These are phyloP conservation scores for Trifolium subterraneum DNA, from an alignment of 306 rosid species.

Conservation along the genomic window DNA sequence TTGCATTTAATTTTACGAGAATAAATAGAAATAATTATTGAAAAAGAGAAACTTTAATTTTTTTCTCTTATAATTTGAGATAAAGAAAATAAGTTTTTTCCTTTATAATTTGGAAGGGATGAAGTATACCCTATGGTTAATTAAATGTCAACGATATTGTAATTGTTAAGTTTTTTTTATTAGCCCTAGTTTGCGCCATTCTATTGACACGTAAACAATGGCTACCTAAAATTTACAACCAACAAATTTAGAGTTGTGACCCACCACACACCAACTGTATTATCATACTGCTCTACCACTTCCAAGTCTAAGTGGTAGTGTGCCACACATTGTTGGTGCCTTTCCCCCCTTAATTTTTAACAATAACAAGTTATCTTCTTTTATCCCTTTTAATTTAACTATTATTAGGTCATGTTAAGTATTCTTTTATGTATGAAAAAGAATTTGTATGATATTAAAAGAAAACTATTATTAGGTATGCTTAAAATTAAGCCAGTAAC, in stretches of 20 bases:
- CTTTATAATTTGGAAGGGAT: too few species aligned
- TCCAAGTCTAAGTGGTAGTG: conserved; percentile 14
- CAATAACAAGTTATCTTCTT: background rate
- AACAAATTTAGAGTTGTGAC: conserved; percentile 45
- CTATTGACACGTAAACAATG: conserved; percentile 22
- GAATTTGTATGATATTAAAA: too few species aligned
- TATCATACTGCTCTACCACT: conserved; percentile 38
- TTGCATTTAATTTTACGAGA: too few species aligned
- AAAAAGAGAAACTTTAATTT: too few species aligned
- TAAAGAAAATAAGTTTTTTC: too few species aligned
- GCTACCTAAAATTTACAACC: conserved; percentile 34
- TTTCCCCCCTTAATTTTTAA: background rate
- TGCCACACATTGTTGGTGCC: conserved; percentile 36
- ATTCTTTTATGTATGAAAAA: too few species aligned
- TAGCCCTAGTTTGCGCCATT: conserved; percentile 20
- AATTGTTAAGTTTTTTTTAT: background rate
- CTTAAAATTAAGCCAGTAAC: conserved; percentile 11
- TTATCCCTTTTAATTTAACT: conserved; percentile 33
- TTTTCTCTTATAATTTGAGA: too few species aligned
- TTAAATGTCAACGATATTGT: conserved; percentile 24
- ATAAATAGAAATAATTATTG: too few species aligned
- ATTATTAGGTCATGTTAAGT: conserved; percentile 22
- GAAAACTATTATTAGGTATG: conserved; percentile 33
- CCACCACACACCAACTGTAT: conserved; percentile 42
- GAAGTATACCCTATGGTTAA: conserved; percentile 15